These are phyloP conservation scores for Helotiales sp. DNA, from an alignment of 2,329 filamentous ascomycete species.

Conservation along the genomic window DNA sequence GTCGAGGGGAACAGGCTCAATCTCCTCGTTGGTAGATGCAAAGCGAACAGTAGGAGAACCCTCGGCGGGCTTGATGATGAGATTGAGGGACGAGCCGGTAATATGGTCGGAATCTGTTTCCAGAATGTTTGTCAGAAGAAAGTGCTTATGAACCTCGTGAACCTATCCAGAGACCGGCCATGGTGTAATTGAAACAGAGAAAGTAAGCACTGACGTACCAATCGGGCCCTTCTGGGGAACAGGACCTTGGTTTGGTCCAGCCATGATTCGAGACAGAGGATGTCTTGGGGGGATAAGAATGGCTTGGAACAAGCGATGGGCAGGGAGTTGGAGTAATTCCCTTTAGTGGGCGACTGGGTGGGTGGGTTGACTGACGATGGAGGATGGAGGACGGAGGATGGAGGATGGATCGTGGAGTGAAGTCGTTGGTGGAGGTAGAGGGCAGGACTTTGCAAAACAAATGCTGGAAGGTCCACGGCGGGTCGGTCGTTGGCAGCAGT, in stretches of 20 bases:
- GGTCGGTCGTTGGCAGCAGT: constrained; percentile 18
- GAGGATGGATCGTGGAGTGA: constrained; percentile 25
- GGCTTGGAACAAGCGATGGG: constrained; percentile 8
- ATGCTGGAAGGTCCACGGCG: constrained; percentile 17
- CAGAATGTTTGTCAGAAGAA: constrained; percentile 28
- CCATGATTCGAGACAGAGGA: constrained; percentile 27
- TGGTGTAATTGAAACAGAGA: constrained; percentile 26
- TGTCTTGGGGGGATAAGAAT: neutral
- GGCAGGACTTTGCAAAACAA: constrained; percentile 17
- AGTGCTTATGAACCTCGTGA: constrained; percentile 23
- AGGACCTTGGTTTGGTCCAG: constrained; percentile 27
- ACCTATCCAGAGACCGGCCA: constrained; percentile 7
- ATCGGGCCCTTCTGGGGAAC: constrained; percentile 24
- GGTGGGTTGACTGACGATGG: constrained; percentile 22
- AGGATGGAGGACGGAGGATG: too few species aligned
- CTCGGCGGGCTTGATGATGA: constrained; percentile 28
- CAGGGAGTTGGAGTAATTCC: constrained; percentile 21
- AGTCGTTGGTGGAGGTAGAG: constrained; percentile 14
- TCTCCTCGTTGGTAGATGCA: constrained; percentile 72
- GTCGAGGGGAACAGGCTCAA: constrained; percentile 54
- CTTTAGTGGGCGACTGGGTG: constrained; percentile 13
- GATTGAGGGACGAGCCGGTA: constrained; percentile 19
- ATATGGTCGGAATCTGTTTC: constrained; percentile 26
- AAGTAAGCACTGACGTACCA: constrained; percentile 38
- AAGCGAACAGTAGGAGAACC: constrained; percentile 67